phyloP scores from a whole-genome alignment of 2,329 filamentous ascomycete genomes.

The Thermoascus crustaceus region DNA sequence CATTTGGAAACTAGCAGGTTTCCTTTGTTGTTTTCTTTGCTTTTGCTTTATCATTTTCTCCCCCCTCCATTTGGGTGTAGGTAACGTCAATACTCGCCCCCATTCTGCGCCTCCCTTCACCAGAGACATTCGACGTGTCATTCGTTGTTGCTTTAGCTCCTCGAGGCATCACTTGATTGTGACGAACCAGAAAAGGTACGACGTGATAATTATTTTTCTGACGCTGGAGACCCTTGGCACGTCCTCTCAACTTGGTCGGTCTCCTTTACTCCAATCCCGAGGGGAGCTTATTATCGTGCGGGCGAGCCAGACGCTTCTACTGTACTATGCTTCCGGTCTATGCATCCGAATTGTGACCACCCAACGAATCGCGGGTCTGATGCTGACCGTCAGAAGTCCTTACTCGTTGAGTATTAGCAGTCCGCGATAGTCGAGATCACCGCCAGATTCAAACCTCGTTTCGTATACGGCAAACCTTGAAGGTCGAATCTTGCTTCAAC shows the following conservation, averaged over 20 bases:
- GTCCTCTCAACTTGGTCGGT: background rate
- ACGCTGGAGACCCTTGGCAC: constrained; percentile 1
- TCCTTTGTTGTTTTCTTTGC: background rate
- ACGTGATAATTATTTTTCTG: constrained; percentile 3
- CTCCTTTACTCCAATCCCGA: constrained; percentile 1
- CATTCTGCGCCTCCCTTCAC: constrained; percentile 2
- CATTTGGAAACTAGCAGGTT: background rate
- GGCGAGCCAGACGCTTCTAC: background rate
- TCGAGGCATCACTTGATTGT: constrained; percentile 7
- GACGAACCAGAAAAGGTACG: constrained; percentile 3
- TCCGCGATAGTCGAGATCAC: constrained; percentile 2
- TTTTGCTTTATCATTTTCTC: constrained; percentile 3
- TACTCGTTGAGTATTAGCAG: constrained; percentile 1
- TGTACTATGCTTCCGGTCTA: background rate
- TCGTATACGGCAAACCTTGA: constrained; percentile 1
- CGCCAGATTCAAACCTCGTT: background rate
- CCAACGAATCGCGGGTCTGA: background rate
- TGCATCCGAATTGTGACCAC: background rate
- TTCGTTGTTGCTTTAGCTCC: constrained; percentile 10
- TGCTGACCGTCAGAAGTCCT: background rate
- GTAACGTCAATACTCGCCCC: background rate
- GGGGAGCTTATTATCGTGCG: background rate
- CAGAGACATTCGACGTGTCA: constrained; percentile 10
- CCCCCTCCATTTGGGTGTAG: constrained; percentile 2
- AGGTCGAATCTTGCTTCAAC: background rate